These are phyloP conservation scores for Didymella sp. DNA, from an alignment of 2,329 filamentous ascomycete species.

Conservation along the genomic window DNA sequence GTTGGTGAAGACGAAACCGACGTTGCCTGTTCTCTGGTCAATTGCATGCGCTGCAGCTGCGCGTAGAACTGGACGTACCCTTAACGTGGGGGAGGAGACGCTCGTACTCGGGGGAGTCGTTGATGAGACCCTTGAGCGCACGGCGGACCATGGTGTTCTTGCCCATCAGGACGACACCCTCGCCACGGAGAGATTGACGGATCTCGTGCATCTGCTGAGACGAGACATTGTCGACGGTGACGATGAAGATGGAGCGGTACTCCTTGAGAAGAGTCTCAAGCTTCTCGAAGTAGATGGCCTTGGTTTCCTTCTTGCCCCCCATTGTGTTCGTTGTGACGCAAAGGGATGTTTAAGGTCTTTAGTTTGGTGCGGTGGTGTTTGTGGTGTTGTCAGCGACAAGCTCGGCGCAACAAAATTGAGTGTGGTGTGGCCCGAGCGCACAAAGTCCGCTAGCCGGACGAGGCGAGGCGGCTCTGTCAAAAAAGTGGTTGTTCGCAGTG, in stretches of 20 bases:
- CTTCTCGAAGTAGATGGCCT: constrained; percentile 99
- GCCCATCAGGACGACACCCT: constrained; percentile 97
- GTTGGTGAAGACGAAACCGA: constrained; percentile 99
- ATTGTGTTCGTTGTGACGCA: constrained; percentile 91
- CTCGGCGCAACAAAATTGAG: constrained; percentile 32
- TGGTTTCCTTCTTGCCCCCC: constrained; percentile 96
- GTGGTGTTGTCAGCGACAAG: constrained; percentile 28
- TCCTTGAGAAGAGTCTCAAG: constrained; percentile 96
- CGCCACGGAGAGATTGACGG: constrained; percentile 84
- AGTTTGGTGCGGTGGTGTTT: constrained; percentile 37
- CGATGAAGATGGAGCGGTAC: constrained; percentile 98
- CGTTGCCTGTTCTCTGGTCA: constrained; percentile 68
- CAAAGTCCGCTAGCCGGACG: constrained; percentile 23
- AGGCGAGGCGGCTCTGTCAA: constrained; percentile 17
- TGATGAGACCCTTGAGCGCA: constrained; percentile 93
- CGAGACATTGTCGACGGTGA: constrained; percentile 93
- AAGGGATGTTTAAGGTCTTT: constrained; percentile 97
- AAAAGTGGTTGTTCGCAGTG: constrained; percentile 17
- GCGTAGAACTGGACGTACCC: constrained; percentile 57
- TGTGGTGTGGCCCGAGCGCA: constrained; percentile 33
- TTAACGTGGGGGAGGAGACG: constrained; percentile 93
- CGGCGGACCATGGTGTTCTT: constrained; percentile 99
- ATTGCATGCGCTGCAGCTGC: constrained; percentile 11
- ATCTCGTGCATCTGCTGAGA: constrained; percentile 99
- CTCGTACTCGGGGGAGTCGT: constrained; percentile 95